These are phyloP conservation scores for Daucus carota DNA, from an alignment of 129 eudicot genomes.

Conservation along the genomic window DNA sequence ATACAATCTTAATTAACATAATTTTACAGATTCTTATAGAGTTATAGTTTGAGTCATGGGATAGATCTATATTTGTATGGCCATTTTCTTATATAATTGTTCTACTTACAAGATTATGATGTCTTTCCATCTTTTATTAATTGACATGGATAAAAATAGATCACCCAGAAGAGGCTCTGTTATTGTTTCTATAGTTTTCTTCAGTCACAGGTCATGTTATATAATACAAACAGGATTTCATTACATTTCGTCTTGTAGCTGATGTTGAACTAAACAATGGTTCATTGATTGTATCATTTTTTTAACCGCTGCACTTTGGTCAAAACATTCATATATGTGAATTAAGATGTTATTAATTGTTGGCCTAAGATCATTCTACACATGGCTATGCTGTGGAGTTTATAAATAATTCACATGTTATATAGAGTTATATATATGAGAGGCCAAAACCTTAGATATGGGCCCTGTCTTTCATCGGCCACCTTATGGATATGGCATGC, in stretches of 20 bases:
- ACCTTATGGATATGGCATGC: conserved; percentile 11
- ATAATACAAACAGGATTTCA: not conserved
- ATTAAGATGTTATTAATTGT: not conserved
- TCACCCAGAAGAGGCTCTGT: not conserved
- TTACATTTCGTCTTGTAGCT: not conserved
- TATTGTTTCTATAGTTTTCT: not conserved
- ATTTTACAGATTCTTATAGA: not conserved
- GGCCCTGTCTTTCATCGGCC: no score
- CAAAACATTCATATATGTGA: no score
- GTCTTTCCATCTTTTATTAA: not conserved
- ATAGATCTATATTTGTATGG: not conserved
- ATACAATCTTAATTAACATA: not conserved
- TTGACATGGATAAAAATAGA: not conserved
- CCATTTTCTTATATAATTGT: not conserved
- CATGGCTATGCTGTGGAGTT: not conserved
- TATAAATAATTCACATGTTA: no score
- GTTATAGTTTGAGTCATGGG: conserved; percentile 14
- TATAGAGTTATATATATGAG: not conserved
- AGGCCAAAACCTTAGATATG: conserved; percentile 1
- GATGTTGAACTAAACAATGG: not conserved
- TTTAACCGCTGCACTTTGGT: not conserved
- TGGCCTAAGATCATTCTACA: not conserved
- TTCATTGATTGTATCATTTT: not conserved
- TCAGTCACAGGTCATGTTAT: not conserved
- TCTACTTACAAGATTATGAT: not conserved